phyloP scores from a whole-genome alignment of 192 early-diverging fungal genomes.

The Kappamyces sp. region DNA sequence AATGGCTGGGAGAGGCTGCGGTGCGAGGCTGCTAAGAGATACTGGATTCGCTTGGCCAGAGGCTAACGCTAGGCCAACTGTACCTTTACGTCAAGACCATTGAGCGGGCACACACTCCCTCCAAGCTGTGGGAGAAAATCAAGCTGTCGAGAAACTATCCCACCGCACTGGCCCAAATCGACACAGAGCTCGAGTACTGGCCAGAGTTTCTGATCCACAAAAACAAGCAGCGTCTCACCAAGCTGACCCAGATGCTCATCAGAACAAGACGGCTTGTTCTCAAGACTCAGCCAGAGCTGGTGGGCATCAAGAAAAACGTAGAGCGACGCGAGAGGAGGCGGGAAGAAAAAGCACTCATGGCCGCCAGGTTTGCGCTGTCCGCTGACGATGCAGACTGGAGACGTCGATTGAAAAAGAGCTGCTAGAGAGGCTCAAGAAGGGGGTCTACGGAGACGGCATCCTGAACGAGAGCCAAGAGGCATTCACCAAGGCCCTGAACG shows the following conservation, averaged over 20 bases:
- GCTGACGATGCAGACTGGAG: slow-evolving; percentile 46
- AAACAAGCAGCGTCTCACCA: slow-evolving; percentile 94
- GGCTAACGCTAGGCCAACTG: slow-evolving; percentile 29
- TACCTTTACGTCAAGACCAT: slow-evolving; percentile 94
- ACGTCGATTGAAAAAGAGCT: slow-evolving; percentile 94
- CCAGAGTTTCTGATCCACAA: slow-evolving; percentile 86
- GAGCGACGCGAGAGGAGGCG: slow-evolving; percentile 80
- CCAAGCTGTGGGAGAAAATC: slow-evolving; percentile 88
- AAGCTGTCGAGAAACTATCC: slow-evolving; percentile 88
- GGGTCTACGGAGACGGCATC: slow-evolving; percentile 95
- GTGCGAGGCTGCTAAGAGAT: not conserved
- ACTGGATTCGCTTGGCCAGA: slow-evolving; percentile 1
- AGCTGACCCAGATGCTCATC: slow-evolving; percentile 94
- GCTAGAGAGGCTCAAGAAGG: slow-evolving; percentile 81
- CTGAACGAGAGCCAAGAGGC: slow-evolving; percentile 87
- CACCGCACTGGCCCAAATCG: slow-evolving; percentile 76
- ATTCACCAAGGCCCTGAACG: slow-evolving; percentile 81
- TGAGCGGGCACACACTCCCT: slow-evolving; percentile 89
- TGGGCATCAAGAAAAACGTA: slow-evolving; percentile 90
- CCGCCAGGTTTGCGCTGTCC: slow-evolving; percentile 49
- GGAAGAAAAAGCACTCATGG: slow-evolving; percentile 86
- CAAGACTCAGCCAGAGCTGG: slow-evolving; percentile 73
- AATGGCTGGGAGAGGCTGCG: not conserved
- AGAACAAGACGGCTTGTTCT: slow-evolving; percentile 85
- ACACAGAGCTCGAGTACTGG: slow-evolving; percentile 88